These are phyloP conservation scores for Metarhizium sp. DNA, from an alignment of 2,329 filamentous ascomycete genomes.

Conservation along the genomic window DNA sequence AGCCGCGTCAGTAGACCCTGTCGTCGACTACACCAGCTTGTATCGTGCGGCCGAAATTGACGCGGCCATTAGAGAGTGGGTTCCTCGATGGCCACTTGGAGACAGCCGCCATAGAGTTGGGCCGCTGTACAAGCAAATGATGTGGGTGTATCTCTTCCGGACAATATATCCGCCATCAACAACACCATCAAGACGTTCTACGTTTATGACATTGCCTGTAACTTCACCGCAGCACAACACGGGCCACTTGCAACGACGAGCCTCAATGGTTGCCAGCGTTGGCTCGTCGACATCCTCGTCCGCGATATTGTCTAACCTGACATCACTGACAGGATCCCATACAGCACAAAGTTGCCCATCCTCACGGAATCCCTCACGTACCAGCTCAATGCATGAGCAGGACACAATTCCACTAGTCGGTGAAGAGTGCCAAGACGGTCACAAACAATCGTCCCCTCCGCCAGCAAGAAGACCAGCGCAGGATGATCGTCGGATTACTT, in stretches of 20 bases:
- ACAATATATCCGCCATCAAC: constrained; percentile 48
- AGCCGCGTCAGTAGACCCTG: constrained; percentile 49
- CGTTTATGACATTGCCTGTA: constrained; percentile 18
- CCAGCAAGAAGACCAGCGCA: constrained; percentile 37
- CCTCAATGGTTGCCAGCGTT: constrained; percentile 25
- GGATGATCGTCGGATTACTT: constrained; percentile 41
- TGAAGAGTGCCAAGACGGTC: constrained; percentile 10
- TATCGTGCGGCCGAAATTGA: constrained; percentile 70
- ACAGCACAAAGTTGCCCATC: constrained; percentile 21
- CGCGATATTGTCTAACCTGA: not conserved
- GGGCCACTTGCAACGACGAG: constrained; percentile 16
- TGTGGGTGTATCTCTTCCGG: constrained; percentile 55
- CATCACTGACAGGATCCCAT: constrained; percentile 3
- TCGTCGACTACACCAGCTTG: constrained; percentile 64
- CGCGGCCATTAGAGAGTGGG: constrained; percentile 64
- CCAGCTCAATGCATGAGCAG: constrained; percentile 31
- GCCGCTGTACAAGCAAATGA: constrained; percentile 54
- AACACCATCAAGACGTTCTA: constrained; percentile 19
- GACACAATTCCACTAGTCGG: constrained; percentile 14
- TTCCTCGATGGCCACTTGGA: constrained; percentile 49
- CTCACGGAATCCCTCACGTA: constrained; percentile 26
- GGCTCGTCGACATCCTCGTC: constrained; percentile 1
- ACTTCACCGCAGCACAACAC: constrained; percentile 11
- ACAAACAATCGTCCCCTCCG: constrained; percentile 30
- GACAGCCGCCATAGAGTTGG: constrained; percentile 48